phyloP scores from a whole-genome alignment of 2,329 filamentous ascomycete genomes.

The Aspergillus hortae region DNA sequence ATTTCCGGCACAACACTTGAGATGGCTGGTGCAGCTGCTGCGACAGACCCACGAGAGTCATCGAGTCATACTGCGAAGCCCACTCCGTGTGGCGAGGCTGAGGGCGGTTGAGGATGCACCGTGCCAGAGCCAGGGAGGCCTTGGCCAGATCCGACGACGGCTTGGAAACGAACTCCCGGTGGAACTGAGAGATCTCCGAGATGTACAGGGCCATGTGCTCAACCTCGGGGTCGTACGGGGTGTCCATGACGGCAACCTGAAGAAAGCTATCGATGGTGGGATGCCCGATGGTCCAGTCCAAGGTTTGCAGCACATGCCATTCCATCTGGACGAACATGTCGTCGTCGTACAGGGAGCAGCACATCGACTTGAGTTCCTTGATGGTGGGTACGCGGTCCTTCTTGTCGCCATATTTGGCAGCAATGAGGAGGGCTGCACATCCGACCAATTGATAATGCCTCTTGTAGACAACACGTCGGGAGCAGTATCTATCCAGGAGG shows the following conservation, averaged over 20 bases:
- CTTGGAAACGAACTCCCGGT: slow-evolving; percentile 93
- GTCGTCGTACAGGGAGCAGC: slow-evolving; percentile 94
- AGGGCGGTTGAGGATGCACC: slow-evolving; percentile 77
- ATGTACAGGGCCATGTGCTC: slow-evolving; percentile 95
- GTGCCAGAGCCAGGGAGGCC: slow-evolving; percentile 77
- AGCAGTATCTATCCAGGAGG: slow-evolving; percentile 95
- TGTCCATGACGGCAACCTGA: slow-evolving; percentile 77
- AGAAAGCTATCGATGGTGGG: slow-evolving; percentile 94
- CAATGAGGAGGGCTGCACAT: slow-evolving; percentile 91
- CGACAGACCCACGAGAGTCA: slow-evolving; percentile 57
- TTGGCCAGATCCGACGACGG: slow-evolving; percentile 87
- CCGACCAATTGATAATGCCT: slow-evolving; percentile 97
- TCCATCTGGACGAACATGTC: slow-evolving; percentile 99
- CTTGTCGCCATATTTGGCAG: slow-evolving; percentile 97
- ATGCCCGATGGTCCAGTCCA: slow-evolving; percentile 94
- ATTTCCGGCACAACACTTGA: slow-evolving; percentile 65
- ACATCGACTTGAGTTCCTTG: slow-evolving; percentile 97
- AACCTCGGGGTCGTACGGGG: slow-evolving; percentile 73
- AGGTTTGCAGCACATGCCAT: slow-evolving; percentile 96
- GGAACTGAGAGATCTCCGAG: slow-evolving; percentile 90
- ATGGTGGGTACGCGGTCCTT: slow-evolving; percentile 98
- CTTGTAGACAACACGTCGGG: slow-evolving; percentile 96
- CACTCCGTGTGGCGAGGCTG: slow-evolving; percentile 74
- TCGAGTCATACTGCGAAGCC: slow-evolving; percentile 55
- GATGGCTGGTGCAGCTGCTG: slow-evolving; percentile 66